A percentile compares a stretch with the other conserved stretches of the same genome.
Conservation (phyloP, 441 rosid species). For the Omphalea diandra region DNA sequence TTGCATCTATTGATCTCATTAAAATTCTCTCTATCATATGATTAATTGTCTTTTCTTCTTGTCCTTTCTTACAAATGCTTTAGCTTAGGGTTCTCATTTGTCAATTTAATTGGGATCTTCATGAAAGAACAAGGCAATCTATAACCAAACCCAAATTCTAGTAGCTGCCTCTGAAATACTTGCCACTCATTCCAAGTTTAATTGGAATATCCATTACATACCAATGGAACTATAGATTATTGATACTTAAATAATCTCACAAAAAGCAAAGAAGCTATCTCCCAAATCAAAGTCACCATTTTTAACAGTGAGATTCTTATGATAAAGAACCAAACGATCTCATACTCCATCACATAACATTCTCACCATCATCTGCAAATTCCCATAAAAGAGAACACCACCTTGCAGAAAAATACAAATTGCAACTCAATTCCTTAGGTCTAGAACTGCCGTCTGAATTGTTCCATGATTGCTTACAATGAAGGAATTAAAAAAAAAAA, state of each 20-base stretch:
- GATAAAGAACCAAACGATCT: background rate
- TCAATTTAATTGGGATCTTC: background rate
- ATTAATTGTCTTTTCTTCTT: background rate
- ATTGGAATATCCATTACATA: background rate
- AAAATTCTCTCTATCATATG: background rate
- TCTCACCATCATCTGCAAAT: background rate
- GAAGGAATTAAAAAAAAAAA: background rate
- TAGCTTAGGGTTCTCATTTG: background rate
- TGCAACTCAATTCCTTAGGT: background rate
- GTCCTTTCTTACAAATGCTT: background rate
- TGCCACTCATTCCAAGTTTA: background rate
- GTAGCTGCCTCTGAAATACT: background rate
- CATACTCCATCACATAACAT: background rate
- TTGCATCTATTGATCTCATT: background rate
- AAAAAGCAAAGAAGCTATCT: background rate
- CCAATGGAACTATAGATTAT: background rate
- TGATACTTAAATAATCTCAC: background rate
- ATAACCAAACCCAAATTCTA: background rate
- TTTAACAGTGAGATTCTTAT: background rate
- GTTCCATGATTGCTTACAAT: background rate
- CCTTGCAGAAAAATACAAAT: conserved; percentile 15
- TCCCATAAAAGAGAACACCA: background rate
- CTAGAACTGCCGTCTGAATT: background rate
- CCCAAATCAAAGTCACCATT: background rate
- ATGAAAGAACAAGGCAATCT: background rate